Conservation (phyloP, 345 rosid species). For the Brassica incana region DNA sequence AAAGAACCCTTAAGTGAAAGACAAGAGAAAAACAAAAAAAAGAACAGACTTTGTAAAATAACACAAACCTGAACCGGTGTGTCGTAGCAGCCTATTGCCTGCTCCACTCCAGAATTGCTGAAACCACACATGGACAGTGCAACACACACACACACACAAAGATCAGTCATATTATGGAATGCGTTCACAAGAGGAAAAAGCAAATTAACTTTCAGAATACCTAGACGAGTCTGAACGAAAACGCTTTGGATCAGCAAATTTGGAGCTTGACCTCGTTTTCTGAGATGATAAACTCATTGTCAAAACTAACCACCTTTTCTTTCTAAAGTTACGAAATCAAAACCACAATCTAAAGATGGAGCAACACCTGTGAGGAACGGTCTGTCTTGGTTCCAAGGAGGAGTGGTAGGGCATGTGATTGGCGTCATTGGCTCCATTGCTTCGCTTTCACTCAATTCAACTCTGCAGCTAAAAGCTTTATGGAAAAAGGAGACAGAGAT, state of each 20-base stretch:
- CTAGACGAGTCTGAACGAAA: constrained; percentile 49
- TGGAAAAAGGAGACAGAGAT: background rate
- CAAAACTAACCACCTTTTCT: no score
- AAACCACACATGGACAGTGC: background rate
- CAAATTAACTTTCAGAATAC: constrained; percentile 28
- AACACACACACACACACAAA: constrained; percentile 1
- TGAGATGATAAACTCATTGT: constrained; percentile 20
- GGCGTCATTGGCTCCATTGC: constrained; percentile 32
- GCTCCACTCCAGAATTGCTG: constrained; percentile 56
- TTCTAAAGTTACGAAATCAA: background rate
- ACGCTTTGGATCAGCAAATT: constrained; percentile 52
- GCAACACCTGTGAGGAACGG: constrained; percentile 62
- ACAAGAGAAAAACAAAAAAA: background rate
- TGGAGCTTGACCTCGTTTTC: constrained; percentile 65
- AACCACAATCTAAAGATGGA: background rate
- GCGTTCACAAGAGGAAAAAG: constrained; percentile 1
- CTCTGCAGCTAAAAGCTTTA: constrained; percentile 7
- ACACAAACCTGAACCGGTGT: constrained; percentile 70
- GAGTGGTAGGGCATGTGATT: constrained; percentile 66
- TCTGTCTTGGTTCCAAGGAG: constrained; percentile 89
- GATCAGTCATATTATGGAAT: background rate
- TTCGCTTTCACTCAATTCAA: background rate
- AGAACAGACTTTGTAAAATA: background rate
- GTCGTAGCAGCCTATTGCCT: constrained; percentile 74
- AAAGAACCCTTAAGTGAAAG: background rate